A percentile compares a stretch with the other conserved stretches of the same genome.
Conservation (phyloP, 495 filamentous ascomycete species). For the Tuber borchii region DNA sequence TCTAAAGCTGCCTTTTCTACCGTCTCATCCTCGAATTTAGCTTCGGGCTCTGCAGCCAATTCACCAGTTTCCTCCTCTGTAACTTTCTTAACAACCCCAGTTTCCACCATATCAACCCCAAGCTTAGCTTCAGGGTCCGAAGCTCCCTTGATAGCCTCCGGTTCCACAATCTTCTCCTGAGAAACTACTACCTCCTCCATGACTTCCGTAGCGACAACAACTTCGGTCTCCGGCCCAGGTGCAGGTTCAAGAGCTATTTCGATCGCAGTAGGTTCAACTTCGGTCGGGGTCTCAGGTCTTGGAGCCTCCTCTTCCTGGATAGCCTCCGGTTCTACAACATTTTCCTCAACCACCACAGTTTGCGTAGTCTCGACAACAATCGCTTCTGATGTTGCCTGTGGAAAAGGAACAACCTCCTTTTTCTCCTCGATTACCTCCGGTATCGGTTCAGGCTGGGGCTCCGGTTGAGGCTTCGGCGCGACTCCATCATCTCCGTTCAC, state of each 20-base stretch:
- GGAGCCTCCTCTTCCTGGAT: background rate
- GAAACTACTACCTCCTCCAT: background rate
- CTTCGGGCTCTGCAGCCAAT: background rate
- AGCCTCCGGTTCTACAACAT: background rate
- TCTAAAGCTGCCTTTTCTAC: constrained; percentile 7
- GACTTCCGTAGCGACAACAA: background rate
- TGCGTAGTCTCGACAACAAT: background rate
- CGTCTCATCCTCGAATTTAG: constrained; percentile 1
- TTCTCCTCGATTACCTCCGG: constrained; percentile 11
- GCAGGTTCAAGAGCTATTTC: background rate
- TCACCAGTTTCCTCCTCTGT: constrained; percentile 3
- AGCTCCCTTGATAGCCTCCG: background rate
- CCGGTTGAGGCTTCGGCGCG: background rate
- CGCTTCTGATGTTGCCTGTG: background rate
- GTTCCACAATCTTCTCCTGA: background rate
- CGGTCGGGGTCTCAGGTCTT: background rate
- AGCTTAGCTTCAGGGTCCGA: background rate
- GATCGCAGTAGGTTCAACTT: background rate
- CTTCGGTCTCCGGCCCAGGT: background rate
- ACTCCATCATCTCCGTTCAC: constrained; percentile 18
- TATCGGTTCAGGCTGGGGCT: constrained; percentile 6
- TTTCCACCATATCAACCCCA: background rate
- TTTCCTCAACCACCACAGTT: constrained; percentile 4
- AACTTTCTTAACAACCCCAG: background rate
- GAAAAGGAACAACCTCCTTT: background rate